Evolutionary conservation across 176 grass and related monocot species (phyloP), one percentile per base, ranked within the genome.

Genomic region (Thinopyrum elongatum): DNA sequence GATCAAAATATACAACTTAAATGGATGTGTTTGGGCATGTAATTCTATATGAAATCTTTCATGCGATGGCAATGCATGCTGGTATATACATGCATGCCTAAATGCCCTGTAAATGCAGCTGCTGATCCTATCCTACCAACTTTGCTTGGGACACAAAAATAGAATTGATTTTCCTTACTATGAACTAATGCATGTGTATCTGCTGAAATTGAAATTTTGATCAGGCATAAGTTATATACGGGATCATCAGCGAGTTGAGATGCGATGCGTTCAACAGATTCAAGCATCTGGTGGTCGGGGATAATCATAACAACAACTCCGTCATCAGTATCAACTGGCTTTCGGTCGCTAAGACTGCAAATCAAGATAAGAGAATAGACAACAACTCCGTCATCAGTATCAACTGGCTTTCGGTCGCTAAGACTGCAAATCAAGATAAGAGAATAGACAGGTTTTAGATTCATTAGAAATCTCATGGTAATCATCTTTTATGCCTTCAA

Each of bases 261-360:
- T 73, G 94, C 67, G n/a, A 95, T 94, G 59, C 81, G 80, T 85
- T 94, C 90, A 70, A 99, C 94, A 57, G 95, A 84, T 84, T 96
- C 97, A 47, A 96, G 84, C 97, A 99, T 99, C 44, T 99, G 97
- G 85, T 96, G 95, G 82, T 96, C 97, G 77, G 94, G 97, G 60
- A 99, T 95, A 73, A 99, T 86, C 97, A 96, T 99, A 79, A 96
- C 92, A 46, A 94, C 87, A 51, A 94, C 83, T 78, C 89, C 93
- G 88, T 98, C 96, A 33, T 95, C 96, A 83, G 79, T 29, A 39
- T 86, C 90, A 41, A 98, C 91, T 74, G 93, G 93, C 22, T 94
- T 98, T 65, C 96, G 83, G 26, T 98, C 93, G 23, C 96, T 89
- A 77, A 98, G 89, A 82, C 96, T 98, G 88, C 84, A 88, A 47